Percentiles rank a stretch among this genome's conserved stretches.
phyloP scores from a whole-genome alignment of 2,329 filamentous ascomycete genomes.

The Epichloe gansuensis region DNA sequence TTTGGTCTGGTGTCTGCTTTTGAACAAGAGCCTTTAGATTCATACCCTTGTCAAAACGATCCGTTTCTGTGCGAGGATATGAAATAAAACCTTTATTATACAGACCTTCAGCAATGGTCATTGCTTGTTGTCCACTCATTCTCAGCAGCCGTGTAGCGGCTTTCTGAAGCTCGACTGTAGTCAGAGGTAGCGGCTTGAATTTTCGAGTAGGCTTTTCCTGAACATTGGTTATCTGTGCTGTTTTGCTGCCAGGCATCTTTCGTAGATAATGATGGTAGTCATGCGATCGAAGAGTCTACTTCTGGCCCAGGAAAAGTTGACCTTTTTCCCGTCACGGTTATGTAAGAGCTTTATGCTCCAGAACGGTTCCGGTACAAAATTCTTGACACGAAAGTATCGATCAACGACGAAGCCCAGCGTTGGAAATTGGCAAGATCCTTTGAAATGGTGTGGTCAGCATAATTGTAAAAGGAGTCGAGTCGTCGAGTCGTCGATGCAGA shows the following conservation, averaged over 20 bases:
- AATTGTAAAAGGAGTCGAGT: not conserved
- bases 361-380: constrained; percentile 85
- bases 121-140: constrained; percentile 85
- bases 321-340: constrained; percentile 62
- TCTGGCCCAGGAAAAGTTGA: constrained; percentile 74
- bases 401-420: constrained; percentile 96
- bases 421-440: constrained; percentile 92
- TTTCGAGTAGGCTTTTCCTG: constrained; percentile 86
- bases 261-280: constrained; percentile 68
- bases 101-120: constrained; percentile 74
- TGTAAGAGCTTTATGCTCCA: constrained; percentile 86
- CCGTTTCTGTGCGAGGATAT: constrained; percentile 94
- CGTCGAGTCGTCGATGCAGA: not conserved
- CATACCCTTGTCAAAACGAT: constrained; percentile 86
- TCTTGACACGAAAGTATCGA: constrained; percentile 84
- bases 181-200: constrained; percentile 86
- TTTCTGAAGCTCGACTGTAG: constrained; percentile 93
- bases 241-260: constrained; percentile 67
- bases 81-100: constrained; percentile 96
- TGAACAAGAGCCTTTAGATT: constrained; percentile 68
- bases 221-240: constrained; percentile 71
- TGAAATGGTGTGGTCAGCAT: not conserved
- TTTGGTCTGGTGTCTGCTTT: constrained; percentile 65
- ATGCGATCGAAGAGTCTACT: constrained; percentile 80
- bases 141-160: constrained; percentile 78